Evolutionary conservation across 768 basidiomycete species (phyloP), one percentile per base, ranked within the genome.

Genomic region (Phaeotremella skinneri): DNA sequence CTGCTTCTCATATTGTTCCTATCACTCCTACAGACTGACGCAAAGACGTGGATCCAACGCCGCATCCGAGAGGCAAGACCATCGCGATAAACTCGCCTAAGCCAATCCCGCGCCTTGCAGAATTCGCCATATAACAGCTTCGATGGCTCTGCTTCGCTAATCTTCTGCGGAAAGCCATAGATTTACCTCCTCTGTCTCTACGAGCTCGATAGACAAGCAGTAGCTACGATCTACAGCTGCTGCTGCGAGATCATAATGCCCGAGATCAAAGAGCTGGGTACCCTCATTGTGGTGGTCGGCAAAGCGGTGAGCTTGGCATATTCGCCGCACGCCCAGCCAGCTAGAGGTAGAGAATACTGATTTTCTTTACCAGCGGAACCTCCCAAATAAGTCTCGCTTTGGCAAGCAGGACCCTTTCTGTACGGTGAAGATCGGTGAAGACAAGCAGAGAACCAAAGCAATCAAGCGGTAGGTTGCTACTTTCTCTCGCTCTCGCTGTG

Each of bases 341-440:
- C 59, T 53, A 50, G 67, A 49, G n/a, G 14, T 20, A 23, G 26
- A 30, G 13, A 26, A 34, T 27, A 29, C 45, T 54, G 30, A 57
- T 37, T 52, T 20, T 20, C 26, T 32, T 21, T 11, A 57, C 30
- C 59, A 77, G 78, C 83, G 83, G 61, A 87, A 94, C 69, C 81
- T 94, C 21, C 83, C 83, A 59, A 87, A 93, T 79, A 87, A 86
- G 52, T 88, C 88, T 65, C 85, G 83, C 5, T 87, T 96, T 72
- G 87, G 88, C 76, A 97, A 96, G 76, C 91, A 94, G 72, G 89
- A 93, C 76, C 91, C 88, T 1, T 94, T 86, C 73, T 86, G 85
- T 2, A 82, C 87, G 63, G 80, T 85, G 4, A 79, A 80, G 2
- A 77, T 92, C 52, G 87, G 80, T 75, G 84, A 85, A 37, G 79